Conservation (phyloP, 495 filamentous ascomycete species). For the Thozetella sp. region DNA sequence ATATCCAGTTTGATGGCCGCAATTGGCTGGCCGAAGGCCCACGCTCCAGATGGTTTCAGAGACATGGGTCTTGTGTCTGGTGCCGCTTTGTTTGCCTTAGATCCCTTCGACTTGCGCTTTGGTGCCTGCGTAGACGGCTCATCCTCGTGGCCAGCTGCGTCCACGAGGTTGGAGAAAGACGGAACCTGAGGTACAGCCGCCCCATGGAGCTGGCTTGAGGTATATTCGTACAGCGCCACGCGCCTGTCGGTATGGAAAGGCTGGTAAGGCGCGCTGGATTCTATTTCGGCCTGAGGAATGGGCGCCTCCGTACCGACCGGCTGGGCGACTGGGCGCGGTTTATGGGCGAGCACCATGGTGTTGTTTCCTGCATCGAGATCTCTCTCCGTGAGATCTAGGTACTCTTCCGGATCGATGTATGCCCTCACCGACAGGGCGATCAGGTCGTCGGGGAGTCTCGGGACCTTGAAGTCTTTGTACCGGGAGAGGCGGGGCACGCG, state of each 20-base stretch:
- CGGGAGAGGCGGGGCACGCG: slow-evolving; percentile 46
- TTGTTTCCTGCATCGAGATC: slow-evolving; percentile 42
- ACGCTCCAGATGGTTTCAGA: slow-evolving; percentile 30
- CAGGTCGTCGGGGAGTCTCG: slow-evolving; percentile 52
- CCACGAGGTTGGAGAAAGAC: slow-evolving; percentile 30
- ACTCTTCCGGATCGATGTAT: slow-evolving; percentile 47
- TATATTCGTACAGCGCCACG: slow-evolving; percentile 69
- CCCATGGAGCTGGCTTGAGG: slow-evolving; percentile 17
- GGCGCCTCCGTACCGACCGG: slow-evolving; percentile 44
- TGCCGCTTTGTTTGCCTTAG: slow-evolving; percentile 7
- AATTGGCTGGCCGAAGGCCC: slow-evolving; percentile 74
- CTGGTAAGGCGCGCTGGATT: slow-evolving; percentile 87
- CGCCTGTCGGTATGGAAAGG: slow-evolving; percentile 88
- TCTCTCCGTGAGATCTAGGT: slow-evolving; percentile 45
- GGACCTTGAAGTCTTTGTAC: slow-evolving; percentile 67
- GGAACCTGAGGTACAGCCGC: slow-evolving; percentile 8
- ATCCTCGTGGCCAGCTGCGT: slow-evolving; percentile 26
- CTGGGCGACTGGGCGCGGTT: slow-evolving; percentile 21
- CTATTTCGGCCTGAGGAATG: slow-evolving; percentile 89
- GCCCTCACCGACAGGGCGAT: slow-evolving; percentile 41
- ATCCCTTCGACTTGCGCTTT: slow-evolving; percentile 14
- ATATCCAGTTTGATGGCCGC: slow-evolving; percentile 63
- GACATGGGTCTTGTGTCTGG: not conserved
- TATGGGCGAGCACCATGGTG: slow-evolving; percentile 40
- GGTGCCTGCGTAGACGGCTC: slow-evolving; percentile 8